phyloP scores from a whole-genome alignment of 805 yeast genomes.

The Pachysolen tannophilus region DNA sequence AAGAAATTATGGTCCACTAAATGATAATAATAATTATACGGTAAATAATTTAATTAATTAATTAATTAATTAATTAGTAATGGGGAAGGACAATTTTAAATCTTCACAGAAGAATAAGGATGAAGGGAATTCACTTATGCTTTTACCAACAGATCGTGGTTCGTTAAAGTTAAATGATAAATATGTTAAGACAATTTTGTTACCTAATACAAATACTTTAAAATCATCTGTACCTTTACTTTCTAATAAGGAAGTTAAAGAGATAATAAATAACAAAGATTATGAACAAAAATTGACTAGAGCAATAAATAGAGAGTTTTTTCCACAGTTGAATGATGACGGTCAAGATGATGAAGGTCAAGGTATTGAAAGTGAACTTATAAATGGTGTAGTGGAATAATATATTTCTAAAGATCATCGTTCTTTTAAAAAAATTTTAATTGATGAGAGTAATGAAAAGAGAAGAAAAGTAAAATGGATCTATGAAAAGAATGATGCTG shows the following conservation, averaged over 20 bases:
- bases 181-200: not conserved
- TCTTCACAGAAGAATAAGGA: no score
- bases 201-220: not conserved
- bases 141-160: not conserved
- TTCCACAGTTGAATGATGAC: not conserved
- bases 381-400: not conserved
- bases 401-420: not conserved
- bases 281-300: not conserved
- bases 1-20: no score
- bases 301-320: not conserved
- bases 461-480: not conserved
- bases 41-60: no score
- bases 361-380: no score
- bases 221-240: not conserved
- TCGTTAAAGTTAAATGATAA: not conserved
- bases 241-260: not conserved
- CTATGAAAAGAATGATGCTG: not conserved
- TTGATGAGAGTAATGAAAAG: not conserved
- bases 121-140: no score
- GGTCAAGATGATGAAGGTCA: not conserved
- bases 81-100: no score
- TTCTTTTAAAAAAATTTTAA: not conserved
- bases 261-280: not conserved
- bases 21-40: no score
- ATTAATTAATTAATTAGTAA: no score